phyloP scores from a whole-genome alignment of 768 basidiomycete genomes.

The Rhizopogon roseolus region DNA sequence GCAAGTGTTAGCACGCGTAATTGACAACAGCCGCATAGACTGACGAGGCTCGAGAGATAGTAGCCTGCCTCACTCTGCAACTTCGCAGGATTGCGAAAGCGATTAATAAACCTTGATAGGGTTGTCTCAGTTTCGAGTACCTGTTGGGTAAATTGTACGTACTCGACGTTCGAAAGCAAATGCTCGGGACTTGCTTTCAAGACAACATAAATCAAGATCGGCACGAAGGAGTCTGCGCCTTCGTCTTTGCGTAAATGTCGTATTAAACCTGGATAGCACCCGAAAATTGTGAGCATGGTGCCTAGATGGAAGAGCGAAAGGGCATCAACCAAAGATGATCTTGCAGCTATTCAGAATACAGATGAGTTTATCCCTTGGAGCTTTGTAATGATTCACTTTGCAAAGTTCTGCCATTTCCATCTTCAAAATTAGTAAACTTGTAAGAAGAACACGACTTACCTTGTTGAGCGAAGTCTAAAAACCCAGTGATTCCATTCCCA shows the following conservation, averaged over 20 bases:
- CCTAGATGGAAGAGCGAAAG: constrained; percentile 9
- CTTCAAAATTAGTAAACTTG: neutral
- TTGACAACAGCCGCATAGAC: constrained; percentile 16
- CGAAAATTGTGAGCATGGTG: neutral
- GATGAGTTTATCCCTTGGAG: constrained; percentile 95
- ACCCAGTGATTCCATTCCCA: constrained; percentile 47
- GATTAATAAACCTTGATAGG: constrained; percentile 77
- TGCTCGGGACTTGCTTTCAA: constrained; percentile 92
- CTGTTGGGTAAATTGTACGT: constrained; percentile 19
- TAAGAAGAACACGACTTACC: constrained; percentile 37
- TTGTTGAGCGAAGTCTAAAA: constrained; percentile 86
- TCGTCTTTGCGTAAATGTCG: constrained; percentile 81
- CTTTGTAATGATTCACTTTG: constrained; percentile 99
- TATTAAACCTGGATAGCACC: constrained; percentile 61
- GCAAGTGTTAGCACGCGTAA: neutral
- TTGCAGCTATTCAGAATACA: constrained; percentile 98
- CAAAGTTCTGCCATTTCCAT: constrained; percentile 59
- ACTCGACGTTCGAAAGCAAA: constrained; percentile 95
- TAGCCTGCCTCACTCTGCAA: constrained; percentile 95
- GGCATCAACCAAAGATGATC: constrained; percentile 87
- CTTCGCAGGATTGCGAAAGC: constrained; percentile 87
- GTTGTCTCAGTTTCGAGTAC: neutral
- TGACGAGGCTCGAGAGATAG: constrained; percentile 90
- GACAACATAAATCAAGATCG: constrained; percentile 90
- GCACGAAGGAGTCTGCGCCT: constrained; percentile 92